Evolutionary conservation across 2,329 filamentous ascomycete species (phyloP), one percentile per base, ranked within the genome.

Genomic region (Epichloe sp.): DNA sequence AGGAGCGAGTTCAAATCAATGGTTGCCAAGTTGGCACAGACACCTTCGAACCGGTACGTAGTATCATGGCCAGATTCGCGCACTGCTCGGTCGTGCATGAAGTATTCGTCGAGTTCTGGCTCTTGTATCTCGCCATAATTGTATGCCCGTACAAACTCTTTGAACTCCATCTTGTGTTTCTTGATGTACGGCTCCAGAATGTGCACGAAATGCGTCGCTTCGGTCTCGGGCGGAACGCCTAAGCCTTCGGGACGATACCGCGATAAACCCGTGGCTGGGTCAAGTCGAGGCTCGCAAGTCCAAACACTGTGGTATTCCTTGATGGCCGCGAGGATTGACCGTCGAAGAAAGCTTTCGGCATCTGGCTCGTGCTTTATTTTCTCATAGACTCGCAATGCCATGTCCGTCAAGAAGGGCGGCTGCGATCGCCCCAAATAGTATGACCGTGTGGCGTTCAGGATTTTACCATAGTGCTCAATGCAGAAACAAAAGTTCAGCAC

Each of bases 401-500:
- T 96, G 67, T 98, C 93, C 1, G 93, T 98, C 52, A 98, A 73
- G 71, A 98, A 97, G 0, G 93, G 93, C 2, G 93, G 93, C 68
- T 98, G 93, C 2, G 93, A 96, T 53, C 93, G 85, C 56, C 82
- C 85, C 15, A 98, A 81, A 64, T 98, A 98, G 74, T 98, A 98
- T 1, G 90, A 90, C 37, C 93, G 81, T 52, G 93, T 98, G 48
- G 93, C 93, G 68, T 98, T 98, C 57, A 97, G 79, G 54, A 98
- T 95, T 73, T 97, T 98, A 62, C 90, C 91, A 65, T 98, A 98
- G 68, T 98, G 91, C 65, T 90, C 84, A 68, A 98, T 97, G 70
- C 88, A 95, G 73, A 98, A 98, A 67, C 88, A 94, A 67, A 97
- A 97, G 71, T 98, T 95, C 60, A 80, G 76, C 48, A 97, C 90